Conservation (phyloP, 148 eudicot species). For the Vaccinium corymbosum region DNA sequence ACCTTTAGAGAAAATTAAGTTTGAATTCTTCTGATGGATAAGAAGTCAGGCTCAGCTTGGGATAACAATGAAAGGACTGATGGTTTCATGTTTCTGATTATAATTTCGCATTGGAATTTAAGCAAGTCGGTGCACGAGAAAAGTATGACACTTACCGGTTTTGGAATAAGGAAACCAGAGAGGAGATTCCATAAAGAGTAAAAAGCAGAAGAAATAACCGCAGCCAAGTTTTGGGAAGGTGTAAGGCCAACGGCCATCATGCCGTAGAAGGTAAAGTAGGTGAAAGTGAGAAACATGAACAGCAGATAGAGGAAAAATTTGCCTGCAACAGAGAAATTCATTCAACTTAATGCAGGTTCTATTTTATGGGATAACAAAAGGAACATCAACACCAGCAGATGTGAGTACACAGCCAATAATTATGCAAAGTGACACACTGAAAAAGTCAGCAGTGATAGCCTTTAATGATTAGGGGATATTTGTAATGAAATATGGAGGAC, state of each 20-base stretch:
- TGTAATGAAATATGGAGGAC: neutral
- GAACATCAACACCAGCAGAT: neutral
- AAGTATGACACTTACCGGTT: conserved; percentile 45
- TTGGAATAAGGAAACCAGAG: conserved; percentile 81
- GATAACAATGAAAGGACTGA: neutral
- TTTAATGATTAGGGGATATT: neutral
- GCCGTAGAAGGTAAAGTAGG: conserved; percentile 84
- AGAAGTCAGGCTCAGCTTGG: neutral
- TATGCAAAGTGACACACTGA: neutral
- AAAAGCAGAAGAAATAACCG: conserved; percentile 75
- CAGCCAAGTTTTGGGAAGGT: conserved; percentile 59
- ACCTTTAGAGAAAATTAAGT: neutral
- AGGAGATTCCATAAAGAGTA: conserved; percentile 91
- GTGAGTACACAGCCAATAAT: neutral
- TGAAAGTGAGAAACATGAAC: conserved; percentile 86
- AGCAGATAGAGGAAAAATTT: conserved; percentile 59
- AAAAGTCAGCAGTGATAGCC: neutral
- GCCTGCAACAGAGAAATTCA: conserved; percentile 41
- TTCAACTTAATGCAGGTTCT: neutral
- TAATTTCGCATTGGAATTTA: neutral
- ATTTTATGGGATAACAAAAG: neutral
- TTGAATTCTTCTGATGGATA: neutral
- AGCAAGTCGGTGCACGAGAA: neutral
- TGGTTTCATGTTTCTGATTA: neutral
- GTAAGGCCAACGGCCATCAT: conserved; percentile 94